Evolutionary conservation across 2,329 filamentous ascomycete species (phyloP).

Genomic region (Aspergillus brunneoviolaceus): DNA sequence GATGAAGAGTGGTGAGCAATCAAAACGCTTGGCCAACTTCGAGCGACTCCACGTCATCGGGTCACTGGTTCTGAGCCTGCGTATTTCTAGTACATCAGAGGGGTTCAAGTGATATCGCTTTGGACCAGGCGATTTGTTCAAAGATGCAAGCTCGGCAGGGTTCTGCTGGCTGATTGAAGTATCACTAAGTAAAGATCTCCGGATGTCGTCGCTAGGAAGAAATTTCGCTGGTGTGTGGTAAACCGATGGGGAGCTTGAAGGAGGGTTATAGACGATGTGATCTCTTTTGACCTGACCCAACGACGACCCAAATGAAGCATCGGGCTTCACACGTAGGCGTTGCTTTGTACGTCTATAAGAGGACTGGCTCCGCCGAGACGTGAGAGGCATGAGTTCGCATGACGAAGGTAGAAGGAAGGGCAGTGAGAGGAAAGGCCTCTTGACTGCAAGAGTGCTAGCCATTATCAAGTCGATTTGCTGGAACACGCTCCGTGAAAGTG

Average conservation of each 20-base stretch:
- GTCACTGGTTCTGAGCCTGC: constrained; percentile 54
- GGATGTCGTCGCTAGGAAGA: constrained; percentile 58
- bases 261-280: constrained; percentile 66
- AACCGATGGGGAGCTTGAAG: constrained; percentile 61
- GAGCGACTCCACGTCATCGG: constrained; percentile 60
- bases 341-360: constrained; percentile 53
- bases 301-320: constrained; percentile 49
- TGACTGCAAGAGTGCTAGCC: constrained; percentile 32
- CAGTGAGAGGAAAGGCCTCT: constrained; percentile 36
- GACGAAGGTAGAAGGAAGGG: constrained; percentile 43
- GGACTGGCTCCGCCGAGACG: constrained; percentile 47
- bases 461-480: constrained; percentile 14
- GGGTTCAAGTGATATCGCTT: constrained; percentile 63
- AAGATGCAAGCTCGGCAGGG: constrained; percentile 43
- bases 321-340: constrained; percentile 52
- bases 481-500: not conserved
- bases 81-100: constrained; percentile 60
- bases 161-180: constrained; percentile 23
- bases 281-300: constrained; percentile 45
- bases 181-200: constrained; percentile 49
- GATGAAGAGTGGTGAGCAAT: constrained; percentile 63
- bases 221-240: constrained; percentile 67
- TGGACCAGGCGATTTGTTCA: constrained; percentile 52
- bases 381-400: constrained; percentile 32
- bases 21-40: constrained; percentile 61